A percentile compares a stretch with the other conserved stretches of the same genome.
phyloP scores from a whole-genome alignment of 352 stramenopile species.

The Globisporangium middletonii region DNA sequence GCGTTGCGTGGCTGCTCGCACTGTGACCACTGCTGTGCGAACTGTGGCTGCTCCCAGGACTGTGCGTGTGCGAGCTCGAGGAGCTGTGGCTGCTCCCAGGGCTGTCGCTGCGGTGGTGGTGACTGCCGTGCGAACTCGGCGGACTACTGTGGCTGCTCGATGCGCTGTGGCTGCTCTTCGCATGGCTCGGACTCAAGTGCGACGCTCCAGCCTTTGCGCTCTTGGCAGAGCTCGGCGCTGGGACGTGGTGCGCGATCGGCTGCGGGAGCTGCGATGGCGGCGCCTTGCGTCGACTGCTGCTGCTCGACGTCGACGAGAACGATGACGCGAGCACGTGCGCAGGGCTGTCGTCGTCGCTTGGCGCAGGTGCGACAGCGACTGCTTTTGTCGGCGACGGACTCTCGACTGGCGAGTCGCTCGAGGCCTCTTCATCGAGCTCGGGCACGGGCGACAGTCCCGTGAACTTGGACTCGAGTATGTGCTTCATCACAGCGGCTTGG shows the following conservation, averaged over 20 bases:
- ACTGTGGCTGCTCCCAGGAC: background rate
- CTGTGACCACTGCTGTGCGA: background rate
- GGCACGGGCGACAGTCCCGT: constrained; percentile 36
- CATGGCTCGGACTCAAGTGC: no score
- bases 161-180: no score
- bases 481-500: constrained; percentile 9
- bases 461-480: constrained; percentile 30
- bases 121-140: no score
- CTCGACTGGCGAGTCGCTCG: constrained; percentile 13
- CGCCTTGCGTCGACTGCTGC: no score
- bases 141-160: no score
- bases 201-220: no score
- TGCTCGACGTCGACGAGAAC: no score
- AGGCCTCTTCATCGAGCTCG: constrained; percentile 41
- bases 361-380: background rate
- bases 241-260: no score
- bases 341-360: background rate
- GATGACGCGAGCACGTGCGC: background rate
- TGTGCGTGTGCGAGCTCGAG: background rate
- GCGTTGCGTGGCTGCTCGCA: constrained; percentile 6
- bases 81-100: no score
- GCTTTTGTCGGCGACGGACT: constrained; percentile 15
- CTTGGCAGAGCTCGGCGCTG: no score
- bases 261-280: no score
- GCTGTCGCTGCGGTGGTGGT: no score